Base-by-base conservation (phyloP, 805 yeast genomes). In the Candida arabinofermentans region DNA sequence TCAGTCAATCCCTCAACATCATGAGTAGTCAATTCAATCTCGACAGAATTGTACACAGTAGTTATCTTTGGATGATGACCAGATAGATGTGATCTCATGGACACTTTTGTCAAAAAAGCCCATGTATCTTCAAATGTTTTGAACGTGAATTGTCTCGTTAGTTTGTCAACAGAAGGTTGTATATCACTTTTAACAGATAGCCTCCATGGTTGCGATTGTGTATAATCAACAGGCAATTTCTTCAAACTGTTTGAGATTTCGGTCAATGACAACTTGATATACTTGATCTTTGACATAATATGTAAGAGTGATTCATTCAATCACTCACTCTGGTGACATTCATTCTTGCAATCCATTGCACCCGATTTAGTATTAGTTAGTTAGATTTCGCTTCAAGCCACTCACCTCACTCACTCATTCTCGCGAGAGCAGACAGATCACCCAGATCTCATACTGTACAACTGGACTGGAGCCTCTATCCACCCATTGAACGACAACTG, bases 11-110 rank as follows among this genome's bases (percentile, higher is more conserved):
- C 74, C 18, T 64, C 60, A 0, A 70, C 64, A 55, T 85, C 93
- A 53, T 85, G 93, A 0, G 91, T 85, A 2, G 81, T 74, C 29
- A 83, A 57, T 21, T 66, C 64, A 3, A 85, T 45, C 13, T 66
- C 63, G 1, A 83, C 84, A 24, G 66, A 62, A 46, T 78, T 85
- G 53, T 83, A 85, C 0, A 79, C 72, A 3, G 83, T 83, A 0
- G 66, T 69, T 10, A 85, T 75, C 0, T 79, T 79, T 0, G 93
- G 91, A 57, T 85, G 95, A 52, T 85, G 91, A 4, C 79, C 82
- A 53, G 64, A 58, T 1, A 69, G 51, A 54, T 82, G 84, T 0
- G 85, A 71, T 39, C 78, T 62, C 62, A 74, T 59, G 1, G 86
- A 73, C 1, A 84, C 71, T 35, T 70, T 69, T 22, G 75, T 79